Conservation (phyloP, 495 filamentous ascomycete genomes). For the Talaromyces adpressus region DNA sequence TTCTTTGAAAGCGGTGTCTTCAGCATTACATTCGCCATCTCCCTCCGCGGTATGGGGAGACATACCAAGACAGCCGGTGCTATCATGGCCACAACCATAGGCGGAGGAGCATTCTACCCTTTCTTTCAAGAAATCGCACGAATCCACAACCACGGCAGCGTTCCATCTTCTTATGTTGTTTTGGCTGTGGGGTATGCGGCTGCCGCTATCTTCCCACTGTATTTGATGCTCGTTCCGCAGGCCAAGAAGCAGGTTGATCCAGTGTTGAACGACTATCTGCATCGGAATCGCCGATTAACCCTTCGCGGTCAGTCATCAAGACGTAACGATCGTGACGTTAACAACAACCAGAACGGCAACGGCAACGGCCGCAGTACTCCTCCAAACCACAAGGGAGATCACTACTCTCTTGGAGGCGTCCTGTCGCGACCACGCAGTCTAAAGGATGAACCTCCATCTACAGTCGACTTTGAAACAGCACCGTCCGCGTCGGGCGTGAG, state of each 20-base stretch:
- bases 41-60: constrained; percentile 51
- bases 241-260: constrained; percentile 60
- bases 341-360: neutral
- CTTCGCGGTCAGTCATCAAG: constrained; percentile 19
- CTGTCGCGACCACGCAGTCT: constrained; percentile 34
- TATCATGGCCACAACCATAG: constrained; percentile 46
- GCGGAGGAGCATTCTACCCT: constrained; percentile 50
- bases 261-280: constrained; percentile 38
- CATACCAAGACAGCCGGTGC: constrained; percentile 54
- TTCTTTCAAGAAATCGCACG: constrained; percentile 45
- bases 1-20: constrained; percentile 59
- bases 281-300: constrained; percentile 23
- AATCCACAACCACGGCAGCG: constrained; percentile 21
- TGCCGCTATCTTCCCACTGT: constrained; percentile 53
- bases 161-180: constrained; percentile 47
- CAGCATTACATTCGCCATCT: constrained; percentile 54
- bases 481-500: neutral
- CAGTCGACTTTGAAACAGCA: constrained; percentile 9
- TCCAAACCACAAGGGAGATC: neutral
- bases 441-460: constrained; percentile 23
- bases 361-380: constrained; percentile 6
- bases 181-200: constrained; percentile 51
- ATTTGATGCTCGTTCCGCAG: constrained; percentile 46
- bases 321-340: neutral
- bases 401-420: constrained; percentile 24